These are phyloP conservation scores for Entophlyctis luteolus DNA, from an alignment of 192 early-diverging fungal species.

Conservation along the genomic window DNA sequence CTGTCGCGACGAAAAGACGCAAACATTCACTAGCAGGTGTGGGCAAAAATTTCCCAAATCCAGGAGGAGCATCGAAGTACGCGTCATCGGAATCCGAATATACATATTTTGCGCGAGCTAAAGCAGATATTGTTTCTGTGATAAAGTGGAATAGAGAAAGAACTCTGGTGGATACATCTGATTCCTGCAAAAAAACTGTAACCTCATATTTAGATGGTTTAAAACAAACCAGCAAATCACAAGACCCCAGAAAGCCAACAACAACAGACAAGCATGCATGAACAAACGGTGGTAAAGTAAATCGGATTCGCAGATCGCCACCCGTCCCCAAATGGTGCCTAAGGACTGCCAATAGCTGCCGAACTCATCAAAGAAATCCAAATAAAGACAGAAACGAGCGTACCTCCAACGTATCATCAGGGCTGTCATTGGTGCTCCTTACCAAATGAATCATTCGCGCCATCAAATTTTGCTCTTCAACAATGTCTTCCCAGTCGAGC, in stretches of 20 bases:
- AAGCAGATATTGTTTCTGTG: slow-evolving; percentile 72
- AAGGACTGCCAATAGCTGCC: slow-evolving; percentile 72
- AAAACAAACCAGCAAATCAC: slow-evolving; percentile 41
- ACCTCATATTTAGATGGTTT: neutral
- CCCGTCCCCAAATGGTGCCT: slow-evolving; percentile 87
- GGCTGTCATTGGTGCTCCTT: slow-evolving; percentile 46
- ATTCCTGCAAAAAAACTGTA: slow-evolving; percentile 15
- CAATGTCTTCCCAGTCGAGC: slow-evolving; percentile 83
- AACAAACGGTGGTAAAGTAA: slow-evolving; percentile 87
- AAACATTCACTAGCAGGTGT: slow-evolving; percentile 56
- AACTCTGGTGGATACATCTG: slow-evolving; percentile 43
- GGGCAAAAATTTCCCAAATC: slow-evolving; percentile 36
- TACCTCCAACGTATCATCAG: slow-evolving; percentile 74
- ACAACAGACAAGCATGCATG: slow-evolving; percentile 61
- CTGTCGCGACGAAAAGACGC: slow-evolving; percentile 79
- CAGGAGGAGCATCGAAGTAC: slow-evolving; percentile 16
- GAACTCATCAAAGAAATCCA: neutral
- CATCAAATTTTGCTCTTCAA: slow-evolving; percentile 88
- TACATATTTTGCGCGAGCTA: slow-evolving; percentile 52
- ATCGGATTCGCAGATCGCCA: slow-evolving; percentile 82
- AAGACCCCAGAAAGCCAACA: slow-evolving; percentile 20
- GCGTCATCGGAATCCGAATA: slow-evolving; percentile 43
- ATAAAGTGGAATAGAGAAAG: slow-evolving; percentile 81
- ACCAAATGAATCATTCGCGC: slow-evolving; percentile 63
- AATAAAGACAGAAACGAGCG: neutral